Evolutionary conservation across 2,329 filamentous ascomycete species (phyloP).

Genomic region (Stachybotrys elegans): DNA sequence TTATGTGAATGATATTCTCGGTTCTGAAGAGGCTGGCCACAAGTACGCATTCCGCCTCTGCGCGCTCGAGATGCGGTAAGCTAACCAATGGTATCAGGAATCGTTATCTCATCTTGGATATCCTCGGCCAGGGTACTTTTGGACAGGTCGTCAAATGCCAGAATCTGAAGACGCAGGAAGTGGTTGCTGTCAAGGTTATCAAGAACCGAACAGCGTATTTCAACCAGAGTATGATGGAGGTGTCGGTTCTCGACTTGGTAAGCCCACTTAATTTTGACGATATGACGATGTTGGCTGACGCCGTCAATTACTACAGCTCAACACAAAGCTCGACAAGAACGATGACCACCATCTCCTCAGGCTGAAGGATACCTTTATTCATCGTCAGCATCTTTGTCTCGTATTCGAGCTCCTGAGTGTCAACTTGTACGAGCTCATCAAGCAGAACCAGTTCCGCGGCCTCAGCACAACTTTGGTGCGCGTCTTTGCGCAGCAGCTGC

Average conservation of each 20-base stretch:
- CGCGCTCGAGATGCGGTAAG: neutral
- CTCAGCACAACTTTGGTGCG: slow-evolving; percentile 94
- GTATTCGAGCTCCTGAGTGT: slow-evolving; percentile 96
- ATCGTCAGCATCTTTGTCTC: slow-evolving; percentile 91
- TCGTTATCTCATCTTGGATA: slow-evolving; percentile 93
- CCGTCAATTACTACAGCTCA: slow-evolving; percentile 62
- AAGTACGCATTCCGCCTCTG: slow-evolving; percentile 57
- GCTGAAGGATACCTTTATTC: slow-evolving; percentile 96
- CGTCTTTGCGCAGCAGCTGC: slow-evolving; percentile 93
- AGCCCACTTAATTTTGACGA: slow-evolving; percentile 18
- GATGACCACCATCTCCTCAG: slow-evolving; percentile 95
- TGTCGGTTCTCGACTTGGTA: slow-evolving; percentile 93
- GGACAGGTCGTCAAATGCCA: slow-evolving; percentile 99
- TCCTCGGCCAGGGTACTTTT: slow-evolving; percentile 94
- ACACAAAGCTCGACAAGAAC: slow-evolving; percentile 98
- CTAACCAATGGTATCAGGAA: slow-evolving; percentile 54
- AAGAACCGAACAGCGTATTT: slow-evolving; percentile 99
- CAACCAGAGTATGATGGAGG: slow-evolving; percentile 99
- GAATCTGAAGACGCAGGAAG: slow-evolving; percentile 96
- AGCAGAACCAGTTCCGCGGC: slow-evolving; percentile 98
- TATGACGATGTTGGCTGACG: slow-evolving; percentile 16
- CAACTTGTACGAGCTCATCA: slow-evolving; percentile 97
- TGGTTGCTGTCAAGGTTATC: slow-evolving; percentile 97
- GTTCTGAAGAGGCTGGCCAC: slow-evolving; percentile 95
- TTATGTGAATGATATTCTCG: slow-evolving; percentile 97